These are phyloP conservation scores for Blastomyces gilchristii DNA, from an alignment of 2,329 filamentous ascomycete species.

Conservation along the genomic window DNA sequence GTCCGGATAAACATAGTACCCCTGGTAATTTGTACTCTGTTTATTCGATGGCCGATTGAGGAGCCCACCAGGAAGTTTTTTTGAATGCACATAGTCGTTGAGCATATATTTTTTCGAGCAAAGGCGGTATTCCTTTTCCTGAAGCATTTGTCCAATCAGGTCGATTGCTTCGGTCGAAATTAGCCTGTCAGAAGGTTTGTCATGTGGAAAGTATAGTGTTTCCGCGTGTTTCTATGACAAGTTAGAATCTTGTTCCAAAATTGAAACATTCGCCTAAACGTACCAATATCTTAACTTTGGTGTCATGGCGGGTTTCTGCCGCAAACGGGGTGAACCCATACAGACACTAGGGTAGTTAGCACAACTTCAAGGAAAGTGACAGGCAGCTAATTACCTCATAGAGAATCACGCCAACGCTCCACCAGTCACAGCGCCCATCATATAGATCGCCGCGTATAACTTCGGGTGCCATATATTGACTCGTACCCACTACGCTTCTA, in stretches of 20 bases:
- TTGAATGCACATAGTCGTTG: constrained; percentile 45
- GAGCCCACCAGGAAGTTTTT: constrained; percentile 23
- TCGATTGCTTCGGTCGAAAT: constrained; percentile 66
- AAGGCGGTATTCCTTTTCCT: constrained; percentile 63
- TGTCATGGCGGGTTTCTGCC: constrained; percentile 67
- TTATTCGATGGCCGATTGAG: constrained; percentile 26
- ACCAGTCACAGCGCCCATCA: constrained; percentile 92
- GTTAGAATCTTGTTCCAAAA: constrained; percentile 5
- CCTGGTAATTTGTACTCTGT: constrained; percentile 32
- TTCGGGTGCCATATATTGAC: constrained; percentile 97
- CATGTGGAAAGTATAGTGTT: constrained; percentile 59
- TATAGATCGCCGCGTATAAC: constrained; percentile 73
- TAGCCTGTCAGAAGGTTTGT: constrained; percentile 41
- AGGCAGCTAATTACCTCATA: constrained; percentile 53
- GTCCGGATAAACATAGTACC: constrained; percentile 64
- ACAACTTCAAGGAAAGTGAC: background rate
- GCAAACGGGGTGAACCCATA: constrained; percentile 89
- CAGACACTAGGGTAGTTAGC: constrained; percentile 49
- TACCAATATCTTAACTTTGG: constrained; percentile 75
- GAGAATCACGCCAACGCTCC: constrained; percentile 88
- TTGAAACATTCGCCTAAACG: constrained; percentile 24
- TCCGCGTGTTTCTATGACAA: constrained; percentile 53
- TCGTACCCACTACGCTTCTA: constrained; percentile 82
- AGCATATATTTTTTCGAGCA: constrained; percentile 64
- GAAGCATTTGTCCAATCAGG: constrained; percentile 61